phyloP scores from a whole-genome alignment of 495 filamentous ascomycete species.

The Xylaria longipes region DNA sequence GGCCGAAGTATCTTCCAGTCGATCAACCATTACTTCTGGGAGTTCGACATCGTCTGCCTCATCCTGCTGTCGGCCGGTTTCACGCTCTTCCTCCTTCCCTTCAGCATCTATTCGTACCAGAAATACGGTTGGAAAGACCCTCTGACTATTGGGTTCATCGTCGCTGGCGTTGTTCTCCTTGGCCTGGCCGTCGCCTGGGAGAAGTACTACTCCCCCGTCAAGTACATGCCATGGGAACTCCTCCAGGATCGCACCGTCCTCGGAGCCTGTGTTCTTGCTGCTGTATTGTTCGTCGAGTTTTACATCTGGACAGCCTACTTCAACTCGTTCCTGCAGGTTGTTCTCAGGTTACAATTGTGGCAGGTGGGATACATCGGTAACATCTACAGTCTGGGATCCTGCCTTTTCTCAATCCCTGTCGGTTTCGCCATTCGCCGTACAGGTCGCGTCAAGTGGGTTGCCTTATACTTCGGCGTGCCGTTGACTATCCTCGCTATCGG shows the following conservation, averaged over 20 bases:
- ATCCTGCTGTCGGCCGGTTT: conserved; percentile 61
- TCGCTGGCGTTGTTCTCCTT: conserved; percentile 60
- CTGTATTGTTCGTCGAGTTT: conserved; percentile 63
- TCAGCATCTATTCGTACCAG: conserved; percentile 59
- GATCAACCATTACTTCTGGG: conserved; percentile 58
- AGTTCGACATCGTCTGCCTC: conserved; percentile 65
- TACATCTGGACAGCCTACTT: conserved; percentile 67
- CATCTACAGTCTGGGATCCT: conserved; percentile 57
- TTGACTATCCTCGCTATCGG: conserved; percentile 69
- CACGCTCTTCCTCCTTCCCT: conserved; percentile 66
- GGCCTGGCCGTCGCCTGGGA: conserved; percentile 63
- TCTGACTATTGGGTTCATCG: conserved; percentile 62
- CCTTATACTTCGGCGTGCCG: conserved; percentile 62
- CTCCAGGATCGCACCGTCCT: conserved; percentile 66
- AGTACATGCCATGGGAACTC: conserved; percentile 65
- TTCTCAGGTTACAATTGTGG: conserved; percentile 57
- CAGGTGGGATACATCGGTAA: conserved; percentile 60
- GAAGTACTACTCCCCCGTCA: conserved; percentile 58
- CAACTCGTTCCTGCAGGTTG: conserved; percentile 66
- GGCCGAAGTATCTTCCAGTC: conserved; percentile 57
- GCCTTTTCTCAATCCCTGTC: conserved; percentile 60
- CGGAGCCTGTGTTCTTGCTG: conserved; percentile 60
- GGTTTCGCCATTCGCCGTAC: conserved; percentile 62
- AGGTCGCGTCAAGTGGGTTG: conserved; percentile 63
- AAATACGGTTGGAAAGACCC: conserved; percentile 57